phyloP scores from a whole-genome alignment of 768 basidiomycete species.

The Boletus huronensis region DNA sequence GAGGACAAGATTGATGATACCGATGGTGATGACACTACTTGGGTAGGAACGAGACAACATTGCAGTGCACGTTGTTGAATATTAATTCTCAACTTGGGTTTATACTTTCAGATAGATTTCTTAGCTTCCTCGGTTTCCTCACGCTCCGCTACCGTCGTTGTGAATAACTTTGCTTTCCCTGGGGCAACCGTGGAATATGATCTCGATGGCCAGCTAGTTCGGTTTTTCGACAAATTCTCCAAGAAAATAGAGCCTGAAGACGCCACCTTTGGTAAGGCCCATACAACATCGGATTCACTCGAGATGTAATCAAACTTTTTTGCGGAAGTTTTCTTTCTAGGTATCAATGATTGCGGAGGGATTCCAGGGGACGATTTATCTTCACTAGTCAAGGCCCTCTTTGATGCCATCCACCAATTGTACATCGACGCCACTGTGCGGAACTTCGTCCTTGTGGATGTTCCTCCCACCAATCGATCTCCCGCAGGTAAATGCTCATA shows the following conservation, averaged over 20 bases:
- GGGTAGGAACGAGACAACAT: constrained; percentile 2
- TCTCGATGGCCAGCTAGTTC: constrained; percentile 2
- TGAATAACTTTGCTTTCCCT: constrained; percentile 10
- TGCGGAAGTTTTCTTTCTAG: constrained; percentile 5
- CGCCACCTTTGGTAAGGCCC: constrained; percentile 1
- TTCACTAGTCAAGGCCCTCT: not conserved
- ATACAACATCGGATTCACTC: not conserved
- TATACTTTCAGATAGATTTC: constrained; percentile 6
- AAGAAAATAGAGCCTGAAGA: not conserved
- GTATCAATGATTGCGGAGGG: constrained; percentile 13
- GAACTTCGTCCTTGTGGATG: constrained; percentile 14
- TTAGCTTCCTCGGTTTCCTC: not conserved
- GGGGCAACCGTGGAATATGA: constrained; percentile 8
- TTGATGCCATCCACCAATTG: constrained; percentile 1
- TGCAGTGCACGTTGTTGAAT: not conserved
- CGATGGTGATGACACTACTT: constrained; percentile 1
- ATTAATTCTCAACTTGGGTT: not conserved
- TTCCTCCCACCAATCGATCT: constrained; percentile 13
- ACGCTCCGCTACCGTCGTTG: not conserved
- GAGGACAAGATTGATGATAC: not conserved
- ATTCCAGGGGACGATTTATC: not conserved
- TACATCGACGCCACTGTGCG: not conserved
- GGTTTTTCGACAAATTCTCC: not conserved
- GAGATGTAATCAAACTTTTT: not conserved
- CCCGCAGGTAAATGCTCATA: not conserved